Evolutionary conservation across 108 stramenopile genomes (phyloP).

Genomic region (Epithemia pelagica): DNA sequence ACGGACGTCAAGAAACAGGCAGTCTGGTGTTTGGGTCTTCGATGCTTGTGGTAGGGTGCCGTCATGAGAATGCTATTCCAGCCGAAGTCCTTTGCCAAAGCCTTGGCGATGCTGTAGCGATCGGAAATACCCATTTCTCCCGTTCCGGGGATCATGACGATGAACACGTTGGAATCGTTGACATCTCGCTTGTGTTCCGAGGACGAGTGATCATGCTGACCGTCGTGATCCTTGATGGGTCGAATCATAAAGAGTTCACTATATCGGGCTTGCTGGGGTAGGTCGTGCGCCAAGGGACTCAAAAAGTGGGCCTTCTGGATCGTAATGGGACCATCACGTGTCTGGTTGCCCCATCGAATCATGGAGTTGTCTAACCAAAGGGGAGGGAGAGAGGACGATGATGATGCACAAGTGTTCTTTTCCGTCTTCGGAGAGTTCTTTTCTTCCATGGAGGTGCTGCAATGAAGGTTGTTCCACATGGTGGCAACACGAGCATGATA

Average conservation of each 20-base stretch:
- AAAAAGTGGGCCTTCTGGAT: slow-evolving; percentile 8
- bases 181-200: too few species aligned
- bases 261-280: slow-evolving; percentile 6
- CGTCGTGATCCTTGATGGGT: neutral
- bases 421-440: too few species aligned
- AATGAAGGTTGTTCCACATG: too few species aligned
- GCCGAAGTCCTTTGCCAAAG: slow-evolving; percentile 11
- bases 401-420: too few species aligned
- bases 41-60: slow-evolving; percentile 16
- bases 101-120: slow-evolving; percentile 9
- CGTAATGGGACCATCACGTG: slow-evolving; percentile 9
- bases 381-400: too few species aligned
- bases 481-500: too few species aligned
- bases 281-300: slow-evolving; percentile 12
- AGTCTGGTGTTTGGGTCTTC: slow-evolving; percentile 14
- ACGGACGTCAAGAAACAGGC: slow-evolving; percentile 9
- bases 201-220: slow-evolving; percentile 1
- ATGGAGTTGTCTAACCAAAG: neutral
- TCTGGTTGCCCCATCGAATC: neutral
- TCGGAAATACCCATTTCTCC: slow-evolving; percentile 10
- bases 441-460: neutral
- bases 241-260: slow-evolving; percentile 6
- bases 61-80: slow-evolving; percentile 15
- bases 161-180: too few species aligned
- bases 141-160: slow-evolving; percentile 20